Evolutionary conservation across 768 basidiomycete species (phyloP).

Genomic region (Gautieria morchelliformis): DNA sequence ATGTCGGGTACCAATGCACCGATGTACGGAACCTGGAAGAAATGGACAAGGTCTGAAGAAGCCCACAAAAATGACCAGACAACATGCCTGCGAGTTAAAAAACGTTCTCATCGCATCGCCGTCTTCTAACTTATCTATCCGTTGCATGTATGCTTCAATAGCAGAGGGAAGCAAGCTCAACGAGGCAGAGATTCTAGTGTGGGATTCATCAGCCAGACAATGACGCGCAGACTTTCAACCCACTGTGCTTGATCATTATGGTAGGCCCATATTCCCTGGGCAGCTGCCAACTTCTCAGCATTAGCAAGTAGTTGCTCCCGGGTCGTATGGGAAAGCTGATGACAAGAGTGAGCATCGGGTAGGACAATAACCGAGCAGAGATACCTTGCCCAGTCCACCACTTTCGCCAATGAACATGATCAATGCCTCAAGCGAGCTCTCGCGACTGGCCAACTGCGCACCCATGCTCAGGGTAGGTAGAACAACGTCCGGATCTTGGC

Average conservation of each 20-base stretch:
- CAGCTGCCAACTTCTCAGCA: constrained; percentile 80
- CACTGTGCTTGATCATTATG: constrained; percentile 41
- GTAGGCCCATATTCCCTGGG: constrained; percentile 70
- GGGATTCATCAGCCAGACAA: neutral
- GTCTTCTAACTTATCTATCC: constrained; percentile 41
- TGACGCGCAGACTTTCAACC: neutral
- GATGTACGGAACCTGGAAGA: constrained; percentile 42
- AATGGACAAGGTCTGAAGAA: neutral
- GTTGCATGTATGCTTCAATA: constrained; percentile 45
- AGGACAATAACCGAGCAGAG: constrained; percentile 7
- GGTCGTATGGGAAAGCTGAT: constrained; percentile 70
- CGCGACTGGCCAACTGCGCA: constrained; percentile 64
- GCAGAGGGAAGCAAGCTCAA: neutral
- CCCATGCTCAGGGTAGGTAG: constrained; percentile 71
- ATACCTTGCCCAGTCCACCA: constrained; percentile 64
- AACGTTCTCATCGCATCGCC: constrained; percentile 79
- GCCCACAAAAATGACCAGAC: neutral
- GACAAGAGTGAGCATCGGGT: neutral
- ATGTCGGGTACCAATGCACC: constrained; percentile 60
- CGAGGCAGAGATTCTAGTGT: neutral
- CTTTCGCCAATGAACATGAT: constrained; percentile 87
- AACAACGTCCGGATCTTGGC: constrained; percentile 56
- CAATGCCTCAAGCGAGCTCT: constrained; percentile 72
- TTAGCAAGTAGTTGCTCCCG: constrained; percentile 70
- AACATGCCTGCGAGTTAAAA: constrained; percentile 51